Evolutionary conservation across 1,284 basidiomycete genomes (phyloP).

Genomic region (Cystobasidium slooffiae): DNA sequence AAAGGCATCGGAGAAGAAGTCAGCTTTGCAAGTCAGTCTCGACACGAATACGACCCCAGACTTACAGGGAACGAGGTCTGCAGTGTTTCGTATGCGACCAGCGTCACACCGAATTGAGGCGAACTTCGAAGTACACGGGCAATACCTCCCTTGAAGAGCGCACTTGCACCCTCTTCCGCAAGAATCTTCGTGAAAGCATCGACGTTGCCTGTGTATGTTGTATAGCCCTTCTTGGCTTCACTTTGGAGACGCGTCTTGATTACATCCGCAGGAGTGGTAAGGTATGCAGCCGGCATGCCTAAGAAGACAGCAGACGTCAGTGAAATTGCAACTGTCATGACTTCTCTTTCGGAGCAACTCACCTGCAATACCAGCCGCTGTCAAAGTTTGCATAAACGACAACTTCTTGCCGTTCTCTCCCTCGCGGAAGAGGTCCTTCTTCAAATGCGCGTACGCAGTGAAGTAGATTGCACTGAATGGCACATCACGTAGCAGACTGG

Average conservation of each 20-base stretch:
- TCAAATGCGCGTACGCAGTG: constrained; percentile 63
- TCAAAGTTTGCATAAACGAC: constrained; percentile 85
- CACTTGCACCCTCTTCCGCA: constrained; percentile 78
- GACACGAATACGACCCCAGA: not conserved
- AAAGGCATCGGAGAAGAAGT: not conserved
- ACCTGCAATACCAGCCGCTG: constrained; percentile 77
- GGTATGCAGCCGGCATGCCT: constrained; percentile 61
- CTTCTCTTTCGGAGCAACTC: too few relatives aligned
- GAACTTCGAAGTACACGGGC: constrained; percentile 82
- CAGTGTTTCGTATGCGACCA: constrained; percentile 68
- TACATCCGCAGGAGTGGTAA: constrained; percentile 85
- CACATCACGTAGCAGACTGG: constrained; percentile 74
- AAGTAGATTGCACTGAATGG: constrained; percentile 72
- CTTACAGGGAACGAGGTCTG: constrained; percentile 67
- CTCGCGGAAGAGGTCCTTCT: constrained; percentile 92
- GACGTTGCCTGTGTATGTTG: constrained; percentile 84
- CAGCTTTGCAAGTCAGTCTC: not conserved
- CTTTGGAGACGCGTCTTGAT: constrained; percentile 98
- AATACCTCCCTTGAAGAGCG: constrained; percentile 93
- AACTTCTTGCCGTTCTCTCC: constrained; percentile 94
- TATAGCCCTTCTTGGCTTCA: constrained; percentile 91
- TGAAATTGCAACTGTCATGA: not conserved
- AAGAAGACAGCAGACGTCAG: not conserved
- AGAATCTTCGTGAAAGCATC: constrained; percentile 87
- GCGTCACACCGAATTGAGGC: constrained; percentile 55